These are phyloP conservation scores for Noccaea caerulescens DNA, from an alignment of 345 rosid species.

Conservation along the genomic window DNA sequence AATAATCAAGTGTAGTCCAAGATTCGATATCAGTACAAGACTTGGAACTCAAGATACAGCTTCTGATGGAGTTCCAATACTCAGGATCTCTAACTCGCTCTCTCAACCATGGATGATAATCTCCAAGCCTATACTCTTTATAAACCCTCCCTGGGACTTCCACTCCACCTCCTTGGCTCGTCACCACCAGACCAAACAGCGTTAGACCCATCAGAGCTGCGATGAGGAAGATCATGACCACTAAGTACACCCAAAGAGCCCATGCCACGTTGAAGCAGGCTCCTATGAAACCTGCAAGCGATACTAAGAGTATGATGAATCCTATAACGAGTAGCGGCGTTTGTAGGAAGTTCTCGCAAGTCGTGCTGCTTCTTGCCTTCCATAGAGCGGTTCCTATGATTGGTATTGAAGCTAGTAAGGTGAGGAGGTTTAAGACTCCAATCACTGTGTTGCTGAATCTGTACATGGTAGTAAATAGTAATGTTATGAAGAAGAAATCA, in stretches of 20 bases:
- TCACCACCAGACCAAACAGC: conserved; percentile 78
- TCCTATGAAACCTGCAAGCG: conserved; percentile 90
- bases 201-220: conserved; percentile 73
- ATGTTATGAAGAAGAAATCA: conserved; percentile 15
- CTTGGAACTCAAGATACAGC: conserved; percentile 75
- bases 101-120: conserved; percentile 86
- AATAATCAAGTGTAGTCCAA: conserved; percentile 92
- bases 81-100: conserved; percentile 59
- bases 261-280: conserved; percentile 85
- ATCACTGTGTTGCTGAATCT: conserved; percentile 88
- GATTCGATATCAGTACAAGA: conserved; percentile 64
- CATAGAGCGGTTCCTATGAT: conserved; percentile 88
- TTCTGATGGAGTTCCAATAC: conserved; percentile 72
- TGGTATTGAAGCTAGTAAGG: conserved; percentile 84
- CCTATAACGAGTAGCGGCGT: conserved; percentile 83
- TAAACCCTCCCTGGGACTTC: conserved; percentile 70
- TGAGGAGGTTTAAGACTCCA: conserved; percentile 83
- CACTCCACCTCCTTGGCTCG: conserved; percentile 78
- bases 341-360: conserved; percentile 84
- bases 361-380: conserved; percentile 84
- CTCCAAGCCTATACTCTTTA: conserved; percentile 70
- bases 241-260: conserved; percentile 96
- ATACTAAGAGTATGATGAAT: conserved; percentile 71
- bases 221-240: conserved; percentile 79
- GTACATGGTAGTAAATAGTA: conserved; percentile 61